These are phyloP conservation scores for Nannochloris sp. DNA, from an alignment of 139 green algal genomes.

Conservation along the genomic window DNA sequence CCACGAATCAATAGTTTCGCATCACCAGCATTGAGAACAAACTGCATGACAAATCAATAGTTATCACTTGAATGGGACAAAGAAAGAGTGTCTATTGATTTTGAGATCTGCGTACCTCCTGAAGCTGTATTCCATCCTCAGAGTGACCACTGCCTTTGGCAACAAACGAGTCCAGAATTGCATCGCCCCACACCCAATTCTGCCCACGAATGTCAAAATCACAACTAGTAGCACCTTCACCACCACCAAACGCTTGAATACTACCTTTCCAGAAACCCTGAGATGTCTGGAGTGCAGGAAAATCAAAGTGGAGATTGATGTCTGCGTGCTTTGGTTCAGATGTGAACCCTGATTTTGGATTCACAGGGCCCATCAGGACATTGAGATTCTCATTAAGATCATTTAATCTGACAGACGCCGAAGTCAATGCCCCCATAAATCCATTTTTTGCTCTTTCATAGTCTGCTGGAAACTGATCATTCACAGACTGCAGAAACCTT, in stretches of 20 bases:
- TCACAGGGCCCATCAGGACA: constrained; percentile 3
- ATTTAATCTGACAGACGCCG: constrained; percentile 10
- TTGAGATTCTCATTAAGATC: constrained; percentile 16
- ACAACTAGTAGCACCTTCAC: constrained; percentile 38
- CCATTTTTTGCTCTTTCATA: constrained; percentile 60
- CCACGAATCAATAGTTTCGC: constrained; percentile 40
- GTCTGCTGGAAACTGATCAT: constrained; percentile 32
- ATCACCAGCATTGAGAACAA: constrained; percentile 26
- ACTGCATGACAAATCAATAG: constrained; percentile 7
- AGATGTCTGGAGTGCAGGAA: constrained; percentile 62
- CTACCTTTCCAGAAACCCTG: constrained; percentile 58
- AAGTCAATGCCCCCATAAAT: constrained; percentile 55
- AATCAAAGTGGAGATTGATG: background rate
- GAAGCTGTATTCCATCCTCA: constrained; percentile 70
- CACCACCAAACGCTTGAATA: constrained; percentile 63
- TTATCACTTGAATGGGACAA: constrained; percentile 31
- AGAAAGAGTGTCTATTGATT: background rate
- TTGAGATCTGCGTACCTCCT: constrained; percentile 36
- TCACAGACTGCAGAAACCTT: constrained; percentile 56
- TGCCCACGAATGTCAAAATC: constrained; percentile 66
- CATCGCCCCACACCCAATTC: constrained; percentile 64
- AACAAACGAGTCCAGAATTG: constrained; percentile 39
- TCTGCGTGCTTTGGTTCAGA: background rate
- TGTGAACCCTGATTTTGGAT: background rate
- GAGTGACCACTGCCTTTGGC: constrained; percentile 58